phyloP scores from a whole-genome alignment of 108 stramenopile genomes.

The Fragilariopsis cylindrus region DNA sequence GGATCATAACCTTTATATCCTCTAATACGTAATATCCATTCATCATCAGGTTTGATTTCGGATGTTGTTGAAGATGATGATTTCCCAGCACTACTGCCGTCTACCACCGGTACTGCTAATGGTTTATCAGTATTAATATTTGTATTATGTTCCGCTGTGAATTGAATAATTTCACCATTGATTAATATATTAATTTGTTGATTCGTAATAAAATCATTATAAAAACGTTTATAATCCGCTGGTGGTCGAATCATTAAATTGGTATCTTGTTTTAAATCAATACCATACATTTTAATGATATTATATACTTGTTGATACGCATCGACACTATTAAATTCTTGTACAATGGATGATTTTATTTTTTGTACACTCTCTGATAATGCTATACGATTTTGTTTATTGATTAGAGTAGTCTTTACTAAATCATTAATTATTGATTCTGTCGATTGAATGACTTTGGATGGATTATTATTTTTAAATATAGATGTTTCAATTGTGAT shows the following conservation, averaged over 20 bases:
- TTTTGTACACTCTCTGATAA: background rate
- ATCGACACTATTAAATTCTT: background rate
- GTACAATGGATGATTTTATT: background rate
- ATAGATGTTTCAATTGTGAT: background rate
- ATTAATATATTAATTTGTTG: background rate
- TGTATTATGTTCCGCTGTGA: background rate
- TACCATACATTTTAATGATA: background rate
- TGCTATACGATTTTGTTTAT: background rate
- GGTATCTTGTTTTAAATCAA: background rate
- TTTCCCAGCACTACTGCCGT: background rate
- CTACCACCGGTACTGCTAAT: background rate
- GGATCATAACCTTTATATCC: constrained; percentile 16
- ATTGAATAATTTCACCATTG: constrained; percentile 14
- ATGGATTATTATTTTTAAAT: background rate
- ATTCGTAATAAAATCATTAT: background rate
- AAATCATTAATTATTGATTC: background rate
- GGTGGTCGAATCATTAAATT: constrained; percentile 3
- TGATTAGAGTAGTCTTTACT: background rate
- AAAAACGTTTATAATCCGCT: background rate
- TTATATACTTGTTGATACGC: background rate
- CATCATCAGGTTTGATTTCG: constrained; percentile 12
- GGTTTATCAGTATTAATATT: background rate
- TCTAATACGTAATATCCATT: constrained; percentile 9
- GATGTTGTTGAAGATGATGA: background rate
- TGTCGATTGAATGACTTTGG: background rate